These are phyloP conservation scores for Saturnispora gosingensis DNA, from an alignment of 805 yeast species.

Conservation along the genomic window DNA sequence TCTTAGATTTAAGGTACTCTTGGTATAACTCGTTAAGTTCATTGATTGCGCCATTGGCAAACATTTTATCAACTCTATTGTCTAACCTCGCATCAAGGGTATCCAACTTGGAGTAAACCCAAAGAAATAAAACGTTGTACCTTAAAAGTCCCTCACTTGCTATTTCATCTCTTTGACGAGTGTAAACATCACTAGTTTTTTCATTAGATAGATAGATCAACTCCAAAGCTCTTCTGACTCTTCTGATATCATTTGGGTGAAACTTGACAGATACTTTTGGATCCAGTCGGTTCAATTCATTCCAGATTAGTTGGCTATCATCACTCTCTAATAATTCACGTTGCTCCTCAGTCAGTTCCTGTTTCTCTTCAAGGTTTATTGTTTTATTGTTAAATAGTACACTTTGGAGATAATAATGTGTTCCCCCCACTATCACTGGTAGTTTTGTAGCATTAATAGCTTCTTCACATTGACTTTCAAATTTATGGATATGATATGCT, in stretches of 20 bases:
- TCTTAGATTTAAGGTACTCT: constrained; percentile 29
- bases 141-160: constrained; percentile 39
- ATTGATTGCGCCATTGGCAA: constrained; percentile 52
- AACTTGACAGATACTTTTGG: constrained; percentile 70
- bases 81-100: constrained; percentile 59
- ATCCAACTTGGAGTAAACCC: constrained; percentile 68
- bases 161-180: constrained; percentile 39
- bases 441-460: constrained; percentile 63
- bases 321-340: constrained; percentile 44
- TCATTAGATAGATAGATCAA: constrained; percentile 60
- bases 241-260: constrained; percentile 83
- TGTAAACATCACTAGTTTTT: constrained; percentile 63
- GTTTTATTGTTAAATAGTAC: constrained; percentile 64
- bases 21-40: constrained; percentile 59
- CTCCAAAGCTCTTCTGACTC: constrained; percentile 74
- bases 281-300: constrained; percentile 44
- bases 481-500: constrained; percentile 73
- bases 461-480: constrained; percentile 58
- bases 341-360: constrained; percentile 26
- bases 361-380: constrained; percentile 24
- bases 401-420: constrained; percentile 85
- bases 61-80: constrained; percentile 75
- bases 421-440: constrained; percentile 92
- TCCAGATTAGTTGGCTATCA: constrained; percentile 41
- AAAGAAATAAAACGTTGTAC: constrained; percentile 59